Conservation (phyloP, 352 stramenopile species). For the Globisporangium echinulatum region DNA sequence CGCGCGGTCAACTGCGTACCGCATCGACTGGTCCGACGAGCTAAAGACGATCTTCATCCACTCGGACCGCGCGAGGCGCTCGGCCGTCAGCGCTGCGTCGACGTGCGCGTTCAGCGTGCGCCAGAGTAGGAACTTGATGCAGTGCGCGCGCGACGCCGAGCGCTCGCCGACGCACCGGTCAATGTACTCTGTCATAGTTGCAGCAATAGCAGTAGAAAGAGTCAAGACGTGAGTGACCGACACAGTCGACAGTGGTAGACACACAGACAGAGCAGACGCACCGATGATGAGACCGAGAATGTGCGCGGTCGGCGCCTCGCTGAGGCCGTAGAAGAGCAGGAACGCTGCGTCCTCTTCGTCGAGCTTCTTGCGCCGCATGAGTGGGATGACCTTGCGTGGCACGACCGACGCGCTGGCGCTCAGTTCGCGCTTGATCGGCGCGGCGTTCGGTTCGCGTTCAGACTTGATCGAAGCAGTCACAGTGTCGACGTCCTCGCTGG, state of each 20-base stretch:
- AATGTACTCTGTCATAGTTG: slow-evolving; percentile 41
- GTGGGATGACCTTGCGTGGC: slow-evolving; percentile 7
- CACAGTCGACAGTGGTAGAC: not conserved
- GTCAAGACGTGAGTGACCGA: not conserved
- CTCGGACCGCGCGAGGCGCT: slow-evolving; percentile 45
- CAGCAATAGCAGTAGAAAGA: not conserved
- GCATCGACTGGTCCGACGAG: slow-evolving; percentile 20
- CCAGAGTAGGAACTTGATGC: slow-evolving; percentile 49
- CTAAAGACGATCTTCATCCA: slow-evolving; percentile 83
- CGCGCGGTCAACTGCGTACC: slow-evolving; percentile 19
- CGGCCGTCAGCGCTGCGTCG: slow-evolving; percentile 23
- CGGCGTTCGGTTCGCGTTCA: not conserved
- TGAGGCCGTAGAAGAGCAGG: slow-evolving; percentile 57
- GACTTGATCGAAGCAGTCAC: not conserved
- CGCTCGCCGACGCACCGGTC: slow-evolving; percentile 25
- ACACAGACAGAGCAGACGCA: slow-evolving; percentile 13
- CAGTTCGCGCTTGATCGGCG: slow-evolving; percentile 1
- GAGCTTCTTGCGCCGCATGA: slow-evolving; percentile 22
- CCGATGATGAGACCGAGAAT: slow-evolving; percentile 56
- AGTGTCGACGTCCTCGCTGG: not conserved
- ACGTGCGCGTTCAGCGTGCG: slow-evolving; percentile 39
- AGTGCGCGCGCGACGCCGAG: slow-evolving; percentile 22
- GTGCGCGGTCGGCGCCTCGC: slow-evolving; percentile 33
- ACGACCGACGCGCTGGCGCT: not conserved
- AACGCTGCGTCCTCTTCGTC: slow-evolving; percentile 64